phyloP scores from a whole-genome alignment of 1,139 yeast species.

The Eremothecium gossypii region DNA sequence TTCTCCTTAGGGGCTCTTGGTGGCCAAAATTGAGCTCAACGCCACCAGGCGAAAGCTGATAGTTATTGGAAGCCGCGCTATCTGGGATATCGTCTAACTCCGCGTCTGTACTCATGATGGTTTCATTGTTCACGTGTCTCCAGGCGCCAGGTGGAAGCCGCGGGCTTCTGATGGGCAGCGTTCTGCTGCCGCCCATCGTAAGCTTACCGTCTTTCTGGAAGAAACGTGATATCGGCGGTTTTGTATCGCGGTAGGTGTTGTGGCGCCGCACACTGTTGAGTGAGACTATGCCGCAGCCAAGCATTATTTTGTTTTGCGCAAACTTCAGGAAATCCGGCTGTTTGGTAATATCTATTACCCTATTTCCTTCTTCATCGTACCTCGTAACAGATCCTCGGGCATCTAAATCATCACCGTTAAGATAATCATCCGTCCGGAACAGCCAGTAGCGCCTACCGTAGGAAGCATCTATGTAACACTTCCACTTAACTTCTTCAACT shows the following conservation, averaged over 20 bases:
- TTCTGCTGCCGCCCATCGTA: conserved; percentile 16
- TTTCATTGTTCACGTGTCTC: conserved; percentile 21
- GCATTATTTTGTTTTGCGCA: conserved; percentile 50
- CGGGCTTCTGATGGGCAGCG: conserved; percentile 23
- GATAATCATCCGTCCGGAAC: conserved; percentile 39
- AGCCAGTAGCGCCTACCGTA: conserved; percentile 79
- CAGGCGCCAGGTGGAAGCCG: conserved; percentile 29
- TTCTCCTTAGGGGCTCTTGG: conserved; percentile 3
- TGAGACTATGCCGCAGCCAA: conserved; percentile 28
- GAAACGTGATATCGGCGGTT: conserved; percentile 28
- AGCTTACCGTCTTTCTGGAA: conserved; percentile 27
- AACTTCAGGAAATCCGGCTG: conserved; percentile 54
- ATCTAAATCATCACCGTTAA: conserved; percentile 30
- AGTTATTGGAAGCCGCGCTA: not conserved
- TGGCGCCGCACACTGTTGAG: conserved; percentile 23
- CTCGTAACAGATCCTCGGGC: conserved; percentile 31
- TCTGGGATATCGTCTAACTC: not conserved
- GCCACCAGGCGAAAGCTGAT: conserved; percentile 1
- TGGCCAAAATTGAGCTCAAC: conserved; percentile 6
- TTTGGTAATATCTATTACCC: conserved; percentile 44
- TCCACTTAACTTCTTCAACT: conserved; percentile 39
- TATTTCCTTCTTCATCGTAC: conserved; percentile 60
- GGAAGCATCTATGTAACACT: conserved; percentile 33
- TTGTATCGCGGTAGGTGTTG: conserved; percentile 24
- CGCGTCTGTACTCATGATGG: not conserved